A percentile compares a stretch with the other conserved stretches of the same genome.
These are phyloP conservation scores for Kitagawia praeruptora DNA, from an alignment of 129 eudicot genomes.

Conservation along the genomic window DNA sequence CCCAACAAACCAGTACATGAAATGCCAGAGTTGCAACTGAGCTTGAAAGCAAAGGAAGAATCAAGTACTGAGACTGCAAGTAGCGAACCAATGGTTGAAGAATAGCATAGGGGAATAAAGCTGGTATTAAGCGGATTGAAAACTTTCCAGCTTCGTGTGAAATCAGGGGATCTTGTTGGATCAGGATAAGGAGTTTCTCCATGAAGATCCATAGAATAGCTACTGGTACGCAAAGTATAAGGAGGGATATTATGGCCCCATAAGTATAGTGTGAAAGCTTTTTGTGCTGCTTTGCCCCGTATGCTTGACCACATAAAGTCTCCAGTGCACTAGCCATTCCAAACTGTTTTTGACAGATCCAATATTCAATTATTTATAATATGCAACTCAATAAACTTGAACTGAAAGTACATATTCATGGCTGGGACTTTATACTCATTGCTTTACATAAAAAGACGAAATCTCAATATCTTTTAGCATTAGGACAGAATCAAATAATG, in stretches of 20 bases:
- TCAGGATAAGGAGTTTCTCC: conserved; percentile 18
- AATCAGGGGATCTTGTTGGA: conserved; percentile 31
- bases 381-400: not conserved
- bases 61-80: conserved; percentile 35
- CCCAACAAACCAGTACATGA: conserved; percentile 29
- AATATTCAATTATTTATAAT: not conserved
- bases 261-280: conserved; percentile 25
- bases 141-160: conserved; percentile 31
- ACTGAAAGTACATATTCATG: not conserved
- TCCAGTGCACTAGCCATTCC: conserved; percentile 17
- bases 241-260: conserved; percentile 23
- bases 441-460: too few relatives aligned
- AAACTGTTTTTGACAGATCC: not conserved
- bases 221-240: conserved; percentile 22
- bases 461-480: too few relatives aligned
- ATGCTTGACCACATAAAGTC: conserved; percentile 11
- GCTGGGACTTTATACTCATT: not conserved
- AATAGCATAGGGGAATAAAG: conserved; percentile 28
- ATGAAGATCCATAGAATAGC: conserved; percentile 25
- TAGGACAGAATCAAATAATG: not conserved
- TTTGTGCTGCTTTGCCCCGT: conserved; percentile 24
- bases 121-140: conserved; percentile 22
- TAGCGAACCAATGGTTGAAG: conserved; percentile 24
- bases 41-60: conserved; percentile 23
- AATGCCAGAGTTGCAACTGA: conserved; percentile 24